A percentile compares a stretch with the other conserved stretches of the same genome.
Conservation (phyloP, 2,329 filamentous ascomycete genomes). For the Pseudogymnoascus pannorum region DNA sequence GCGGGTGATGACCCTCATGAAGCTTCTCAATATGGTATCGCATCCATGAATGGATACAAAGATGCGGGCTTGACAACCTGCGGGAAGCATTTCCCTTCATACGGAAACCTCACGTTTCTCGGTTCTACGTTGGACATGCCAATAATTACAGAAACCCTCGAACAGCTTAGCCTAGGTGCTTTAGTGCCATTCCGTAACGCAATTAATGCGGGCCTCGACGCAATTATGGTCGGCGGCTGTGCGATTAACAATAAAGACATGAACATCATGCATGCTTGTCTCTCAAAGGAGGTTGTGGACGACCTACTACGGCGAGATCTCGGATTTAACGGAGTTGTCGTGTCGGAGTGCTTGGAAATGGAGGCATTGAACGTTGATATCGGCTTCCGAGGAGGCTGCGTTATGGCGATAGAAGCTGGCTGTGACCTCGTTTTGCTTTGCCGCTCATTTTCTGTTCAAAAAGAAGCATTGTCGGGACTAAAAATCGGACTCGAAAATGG, state of each 20-base stretch:
- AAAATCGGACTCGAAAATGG: constrained; percentile 86
- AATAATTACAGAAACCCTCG: constrained; percentile 89
- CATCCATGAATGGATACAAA: constrained; percentile 86
- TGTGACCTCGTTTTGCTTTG: constrained; percentile 89
- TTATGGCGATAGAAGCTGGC: constrained; percentile 95
- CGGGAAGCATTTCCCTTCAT: constrained; percentile 94
- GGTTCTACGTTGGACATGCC: constrained; percentile 88
- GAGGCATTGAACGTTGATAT: constrained; percentile 92
- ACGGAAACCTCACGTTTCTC: constrained; percentile 89
- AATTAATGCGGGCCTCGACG: constrained; percentile 77
- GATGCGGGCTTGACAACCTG: constrained; percentile 84
- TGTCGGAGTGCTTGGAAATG: constrained; percentile 96
- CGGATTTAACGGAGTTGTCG: constrained; percentile 83
- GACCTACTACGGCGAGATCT: constrained; percentile 82
- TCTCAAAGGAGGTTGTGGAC: constrained; percentile 89
- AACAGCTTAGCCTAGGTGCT: constrained; percentile 86
- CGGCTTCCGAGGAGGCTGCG: constrained; percentile 90
- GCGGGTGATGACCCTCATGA: constrained; percentile 91
- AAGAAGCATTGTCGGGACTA: constrained; percentile 84
- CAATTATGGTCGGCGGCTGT: constrained; percentile 93
- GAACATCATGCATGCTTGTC: constrained; percentile 90
- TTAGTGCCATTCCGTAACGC: constrained; percentile 88
- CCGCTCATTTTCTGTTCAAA: constrained; percentile 77
- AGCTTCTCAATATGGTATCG: constrained; percentile 85
- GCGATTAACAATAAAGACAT: constrained; percentile 86